phyloP scores from a whole-genome alignment of 139 green algal species.

The Trebouxia sp. region DNA sequence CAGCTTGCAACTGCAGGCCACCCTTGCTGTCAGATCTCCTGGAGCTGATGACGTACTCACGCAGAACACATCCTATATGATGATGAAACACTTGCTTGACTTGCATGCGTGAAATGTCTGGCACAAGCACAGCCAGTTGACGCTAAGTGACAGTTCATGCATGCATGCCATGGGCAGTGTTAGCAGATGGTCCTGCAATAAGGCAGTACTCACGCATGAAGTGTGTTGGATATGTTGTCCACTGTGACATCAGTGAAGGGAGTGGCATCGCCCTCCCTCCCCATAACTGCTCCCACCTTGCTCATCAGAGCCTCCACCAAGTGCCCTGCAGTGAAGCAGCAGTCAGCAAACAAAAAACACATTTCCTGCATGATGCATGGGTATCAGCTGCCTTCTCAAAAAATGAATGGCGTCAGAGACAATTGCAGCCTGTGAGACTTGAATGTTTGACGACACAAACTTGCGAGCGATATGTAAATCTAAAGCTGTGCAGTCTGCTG shows the following conservation, averaged over 20 bases:
- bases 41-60: too few relatives aligned
- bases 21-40: too few relatives aligned
- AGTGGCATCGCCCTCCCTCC: constrained; percentile 96
- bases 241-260: constrained; percentile 98
- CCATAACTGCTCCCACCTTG: constrained; percentile 87
- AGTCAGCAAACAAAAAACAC: background rate
- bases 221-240: constrained; percentile 87
- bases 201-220: constrained; percentile 75
- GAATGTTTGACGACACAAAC: too few relatives aligned
- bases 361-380: background rate
- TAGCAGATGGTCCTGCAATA: background rate
- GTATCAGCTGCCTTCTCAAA: background rate
- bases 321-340: constrained; percentile 58
- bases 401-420: background rate
- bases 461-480: too few relatives aligned
- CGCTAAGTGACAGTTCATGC: background rate
- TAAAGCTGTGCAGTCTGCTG: too few relatives aligned
- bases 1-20: too few relatives aligned
- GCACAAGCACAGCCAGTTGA: background rate
- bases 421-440: too few relatives aligned
- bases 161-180: background rate
- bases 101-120: background rate
- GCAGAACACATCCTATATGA: too few relatives aligned
- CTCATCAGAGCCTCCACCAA: constrained; percentile 97
- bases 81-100: too few relatives aligned